Evolutionary conservation across 495 filamentous ascomycete genomes (phyloP).

Genomic region (Staphylotrichum longicolle): DNA sequence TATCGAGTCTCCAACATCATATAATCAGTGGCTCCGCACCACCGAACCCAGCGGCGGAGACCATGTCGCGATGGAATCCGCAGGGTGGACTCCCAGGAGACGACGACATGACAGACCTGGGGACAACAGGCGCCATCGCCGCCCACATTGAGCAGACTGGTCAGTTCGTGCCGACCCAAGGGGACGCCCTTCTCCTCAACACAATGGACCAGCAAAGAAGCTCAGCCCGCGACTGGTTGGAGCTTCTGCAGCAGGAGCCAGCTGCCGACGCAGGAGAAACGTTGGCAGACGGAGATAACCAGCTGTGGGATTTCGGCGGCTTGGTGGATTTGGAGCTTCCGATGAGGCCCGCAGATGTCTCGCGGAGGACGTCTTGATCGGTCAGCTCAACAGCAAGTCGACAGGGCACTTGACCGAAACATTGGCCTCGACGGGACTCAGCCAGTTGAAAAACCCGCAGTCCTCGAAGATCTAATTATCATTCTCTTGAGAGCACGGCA

Average conservation of each 20-base stretch:
- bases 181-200: slow-evolving; percentile 1
- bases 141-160: not conserved
- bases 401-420: no score
- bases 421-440: no score
- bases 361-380: no score
- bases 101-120: not conserved
- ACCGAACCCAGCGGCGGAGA: not conserved
- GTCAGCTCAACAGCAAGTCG: no score
- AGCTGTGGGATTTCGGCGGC: not conserved
- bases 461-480: no score
- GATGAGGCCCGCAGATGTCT: no score
- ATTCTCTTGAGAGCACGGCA: no score
- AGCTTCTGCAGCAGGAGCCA: not conserved
- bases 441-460: no score
- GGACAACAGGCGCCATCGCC: not conserved
- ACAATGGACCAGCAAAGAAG: not conserved
- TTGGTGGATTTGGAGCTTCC: not conserved
- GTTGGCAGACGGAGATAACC: not conserved
- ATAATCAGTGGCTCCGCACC: not conserved
- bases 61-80: not conserved
- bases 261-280: not conserved
- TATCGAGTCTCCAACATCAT: not conserved
- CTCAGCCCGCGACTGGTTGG: not conserved
- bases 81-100: not conserved
- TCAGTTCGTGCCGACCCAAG: not conserved